These are phyloP conservation scores for Proteromonas lacertae DNA, from an alignment of 352 stramenopile genomes.

Conservation along the genomic window DNA sequence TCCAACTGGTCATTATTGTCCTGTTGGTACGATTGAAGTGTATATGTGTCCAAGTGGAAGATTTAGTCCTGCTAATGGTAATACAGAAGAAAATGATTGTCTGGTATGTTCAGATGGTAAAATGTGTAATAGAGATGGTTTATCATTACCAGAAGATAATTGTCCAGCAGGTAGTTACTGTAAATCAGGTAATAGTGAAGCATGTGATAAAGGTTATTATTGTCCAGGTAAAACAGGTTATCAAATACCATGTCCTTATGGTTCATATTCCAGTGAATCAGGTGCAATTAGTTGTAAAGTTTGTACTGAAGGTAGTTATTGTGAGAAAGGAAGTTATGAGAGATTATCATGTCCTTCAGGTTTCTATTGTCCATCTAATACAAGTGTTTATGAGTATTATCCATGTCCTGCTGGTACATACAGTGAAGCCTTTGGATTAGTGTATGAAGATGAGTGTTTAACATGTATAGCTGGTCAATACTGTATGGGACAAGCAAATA, in stretches of 20 bases:
- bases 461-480: constrained; percentile 9
- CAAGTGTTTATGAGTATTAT: constrained; percentile 2
- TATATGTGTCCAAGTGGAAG: constrained; percentile 27
- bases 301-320: constrained; percentile 13
- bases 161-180: constrained; percentile 7
- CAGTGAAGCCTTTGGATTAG: constrained; percentile 4
- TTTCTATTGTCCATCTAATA: constrained; percentile 22
- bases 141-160: constrained; percentile 4
- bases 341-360: constrained; percentile 36
- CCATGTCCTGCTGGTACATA: too few relatives aligned
- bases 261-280: constrained; percentile 9
- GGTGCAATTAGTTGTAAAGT: constrained; percentile 5
- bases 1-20: constrained; percentile 29
- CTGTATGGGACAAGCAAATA: constrained; percentile 16
- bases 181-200: neutral
- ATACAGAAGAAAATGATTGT: constrained; percentile 20
- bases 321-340: constrained; percentile 9
- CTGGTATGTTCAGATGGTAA: constrained; percentile 18
- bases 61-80: constrained; percentile 20
- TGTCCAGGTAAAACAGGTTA: constrained; percentile 21
- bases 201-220: constrained; percentile 33
- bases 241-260: constrained; percentile 17
- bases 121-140: constrained; percentile 9
- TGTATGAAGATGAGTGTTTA: constrained; percentile 4
- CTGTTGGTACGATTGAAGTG: constrained; percentile 17